These are phyloP conservation scores for Suillus subluteus DNA, from an alignment of 768 basidiomycete genomes.

Conservation along the genomic window DNA sequence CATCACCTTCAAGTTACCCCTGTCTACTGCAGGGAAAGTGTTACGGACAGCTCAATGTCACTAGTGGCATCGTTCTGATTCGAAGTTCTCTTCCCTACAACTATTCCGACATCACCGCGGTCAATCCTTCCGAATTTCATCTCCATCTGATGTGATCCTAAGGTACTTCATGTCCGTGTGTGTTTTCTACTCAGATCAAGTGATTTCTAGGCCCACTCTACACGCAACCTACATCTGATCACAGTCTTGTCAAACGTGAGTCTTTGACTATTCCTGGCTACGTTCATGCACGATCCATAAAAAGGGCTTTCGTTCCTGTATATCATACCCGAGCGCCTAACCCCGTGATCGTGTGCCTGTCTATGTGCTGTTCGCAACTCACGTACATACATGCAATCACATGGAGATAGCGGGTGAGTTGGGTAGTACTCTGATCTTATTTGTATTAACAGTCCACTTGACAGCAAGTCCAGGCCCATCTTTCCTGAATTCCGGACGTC, in stretches of 20 bases:
- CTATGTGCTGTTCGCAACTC: background rate
- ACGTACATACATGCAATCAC: background rate
- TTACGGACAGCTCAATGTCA: background rate
- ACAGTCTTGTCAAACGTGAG: conserved; percentile 2
- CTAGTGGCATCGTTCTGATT: background rate
- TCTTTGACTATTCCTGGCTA: background rate
- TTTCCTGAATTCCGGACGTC: background rate
- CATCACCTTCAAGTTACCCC: too few relatives aligned
- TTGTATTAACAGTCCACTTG: background rate
- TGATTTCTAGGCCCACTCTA: background rate
- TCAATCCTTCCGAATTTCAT: background rate
- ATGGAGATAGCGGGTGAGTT: background rate
- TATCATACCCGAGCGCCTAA: background rate
- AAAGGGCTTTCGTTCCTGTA: background rate
- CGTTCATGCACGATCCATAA: background rate
- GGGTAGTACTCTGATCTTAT: background rate
- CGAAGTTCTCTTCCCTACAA: background rate
- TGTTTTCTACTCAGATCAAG: background rate
- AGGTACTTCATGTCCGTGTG: conserved; percentile 7
- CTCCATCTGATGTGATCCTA: background rate
- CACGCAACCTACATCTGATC: background rate
- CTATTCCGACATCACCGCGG: conserved; percentile 2
- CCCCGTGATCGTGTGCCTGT: background rate
- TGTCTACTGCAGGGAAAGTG: background rate
- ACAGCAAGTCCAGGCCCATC: background rate